Conservation (phyloP, 306 rosid species). For the Vigna angularis region DNA sequence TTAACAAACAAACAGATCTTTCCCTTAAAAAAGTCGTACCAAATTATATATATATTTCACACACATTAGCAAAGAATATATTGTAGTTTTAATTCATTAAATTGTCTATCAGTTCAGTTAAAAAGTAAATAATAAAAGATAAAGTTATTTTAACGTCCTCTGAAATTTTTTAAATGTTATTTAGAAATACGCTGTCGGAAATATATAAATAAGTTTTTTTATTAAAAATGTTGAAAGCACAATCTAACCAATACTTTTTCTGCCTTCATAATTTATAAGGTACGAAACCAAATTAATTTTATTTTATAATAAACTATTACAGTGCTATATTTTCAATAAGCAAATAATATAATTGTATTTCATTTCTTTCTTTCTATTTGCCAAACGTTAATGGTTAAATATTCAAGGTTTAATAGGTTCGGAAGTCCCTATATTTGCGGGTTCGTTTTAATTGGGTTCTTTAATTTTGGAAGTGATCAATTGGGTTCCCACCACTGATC, state of each 20-base stretch:
- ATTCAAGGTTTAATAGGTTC: too few species aligned
- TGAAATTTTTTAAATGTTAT: neutral
- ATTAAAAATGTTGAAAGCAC: too few species aligned
- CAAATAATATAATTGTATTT: neutral
- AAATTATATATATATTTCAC: too few species aligned
- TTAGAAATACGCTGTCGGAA: neutral
- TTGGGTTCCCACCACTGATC: too few species aligned
- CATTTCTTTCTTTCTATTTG: neutral
- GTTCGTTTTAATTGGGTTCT: too few species aligned
- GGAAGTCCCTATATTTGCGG: too few species aligned
- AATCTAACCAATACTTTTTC: too few species aligned
- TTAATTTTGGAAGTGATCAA: too few species aligned
- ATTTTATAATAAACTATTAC: neutral
- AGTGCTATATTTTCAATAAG: neutral
- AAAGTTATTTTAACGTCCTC: neutral
- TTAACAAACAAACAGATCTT: too few species aligned
- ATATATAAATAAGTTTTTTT: too few species aligned
- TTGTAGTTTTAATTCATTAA: neutral
- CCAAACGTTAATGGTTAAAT: neutral
- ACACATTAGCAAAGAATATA: neutral
- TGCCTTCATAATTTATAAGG: neutral
- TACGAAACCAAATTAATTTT: neutral
- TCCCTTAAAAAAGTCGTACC: too few species aligned
- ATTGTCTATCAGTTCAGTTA: neutral
- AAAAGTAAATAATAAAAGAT: neutral